These are phyloP conservation scores for Leishmania martiniquensis DNA, from an alignment of 208 protist species.

Conservation along the genomic window DNA sequence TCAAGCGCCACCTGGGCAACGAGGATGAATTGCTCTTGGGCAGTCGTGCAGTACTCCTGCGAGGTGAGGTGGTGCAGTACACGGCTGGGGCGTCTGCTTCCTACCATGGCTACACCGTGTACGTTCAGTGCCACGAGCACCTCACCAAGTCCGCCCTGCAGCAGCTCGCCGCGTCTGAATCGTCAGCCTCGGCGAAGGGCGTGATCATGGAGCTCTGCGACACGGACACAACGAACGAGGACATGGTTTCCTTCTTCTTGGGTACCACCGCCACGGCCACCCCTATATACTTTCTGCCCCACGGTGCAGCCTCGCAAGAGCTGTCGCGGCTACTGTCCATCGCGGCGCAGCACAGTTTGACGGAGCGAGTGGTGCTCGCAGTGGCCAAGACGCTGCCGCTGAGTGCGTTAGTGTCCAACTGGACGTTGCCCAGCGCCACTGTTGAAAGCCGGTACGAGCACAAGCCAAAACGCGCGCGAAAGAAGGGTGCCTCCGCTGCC, in stretches of 20 bases:
- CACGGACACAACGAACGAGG: constrained; percentile 55
- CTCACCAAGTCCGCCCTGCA: constrained; percentile 42
- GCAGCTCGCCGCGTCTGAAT: constrained; percentile 31
- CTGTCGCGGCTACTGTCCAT: constrained; percentile 18
- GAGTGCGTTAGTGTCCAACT: constrained; percentile 38
- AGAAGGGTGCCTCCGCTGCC: constrained; percentile 6
- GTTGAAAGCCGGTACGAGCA: constrained; percentile 41
- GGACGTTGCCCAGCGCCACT: constrained; percentile 37
- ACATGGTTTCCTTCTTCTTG: constrained; percentile 45
- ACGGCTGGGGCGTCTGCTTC: constrained; percentile 6
- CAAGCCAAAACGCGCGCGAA: constrained; percentile 35
- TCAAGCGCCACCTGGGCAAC: constrained; percentile 39
- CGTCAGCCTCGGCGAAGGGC: constrained; percentile 33
- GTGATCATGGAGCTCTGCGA: constrained; percentile 58
- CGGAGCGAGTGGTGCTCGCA: constrained; percentile 53
- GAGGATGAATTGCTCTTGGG: constrained; percentile 34
- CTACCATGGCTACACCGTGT: constrained; percentile 58
- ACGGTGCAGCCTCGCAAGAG: constrained; percentile 23
- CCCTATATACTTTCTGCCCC: constrained; percentile 65
- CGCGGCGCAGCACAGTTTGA: constrained; percentile 10
- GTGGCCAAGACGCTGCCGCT: constrained; percentile 37
- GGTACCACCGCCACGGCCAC: constrained; percentile 21
- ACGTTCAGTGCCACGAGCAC: constrained; percentile 51
- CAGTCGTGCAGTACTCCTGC: constrained; percentile 56
- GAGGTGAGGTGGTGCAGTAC: constrained; percentile 52